phyloP scores from a whole-genome alignment of 2,329 filamentous ascomycete genomes.

The Xylaria sp. region DNA sequence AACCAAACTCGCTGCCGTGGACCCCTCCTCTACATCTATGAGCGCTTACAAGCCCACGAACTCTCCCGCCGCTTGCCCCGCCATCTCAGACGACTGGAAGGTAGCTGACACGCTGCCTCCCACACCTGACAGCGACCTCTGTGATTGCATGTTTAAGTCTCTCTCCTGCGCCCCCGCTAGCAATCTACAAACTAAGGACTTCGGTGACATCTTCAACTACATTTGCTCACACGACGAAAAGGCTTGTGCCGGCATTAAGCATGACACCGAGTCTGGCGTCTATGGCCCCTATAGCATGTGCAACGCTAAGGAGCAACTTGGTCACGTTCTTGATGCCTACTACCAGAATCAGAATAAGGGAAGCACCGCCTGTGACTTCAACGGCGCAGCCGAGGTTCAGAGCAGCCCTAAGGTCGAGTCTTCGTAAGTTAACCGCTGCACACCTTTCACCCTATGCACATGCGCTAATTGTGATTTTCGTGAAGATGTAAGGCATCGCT shows the following conservation, averaged over 20 bases:
- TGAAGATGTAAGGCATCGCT: constrained; percentile 59
- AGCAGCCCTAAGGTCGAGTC: constrained; percentile 40
- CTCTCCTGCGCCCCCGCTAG: constrained; percentile 70
- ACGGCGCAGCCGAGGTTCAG: constrained; percentile 61
- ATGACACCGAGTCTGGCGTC: constrained; percentile 64
- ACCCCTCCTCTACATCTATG: constrained; percentile 68
- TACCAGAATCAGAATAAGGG: constrained; percentile 61
- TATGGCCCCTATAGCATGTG: constrained; percentile 76
- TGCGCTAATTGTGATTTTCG: constrained; percentile 21
- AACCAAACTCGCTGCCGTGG: constrained; percentile 69
- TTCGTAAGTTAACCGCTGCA: constrained; percentile 38
- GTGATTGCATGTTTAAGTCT: constrained; percentile 76
- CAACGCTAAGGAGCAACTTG: constrained; percentile 68
- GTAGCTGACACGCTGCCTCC: constrained; percentile 74
- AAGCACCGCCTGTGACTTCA: constrained; percentile 67
- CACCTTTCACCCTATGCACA: background rate
- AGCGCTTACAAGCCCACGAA: constrained; percentile 72
- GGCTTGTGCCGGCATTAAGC: constrained; percentile 67
- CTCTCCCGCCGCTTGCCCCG: constrained; percentile 72
- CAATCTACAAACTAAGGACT: constrained; percentile 63
- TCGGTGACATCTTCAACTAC: constrained; percentile 58
- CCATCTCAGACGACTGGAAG: constrained; percentile 66
- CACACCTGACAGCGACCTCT: constrained; percentile 75
- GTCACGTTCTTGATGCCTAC: constrained; percentile 70
- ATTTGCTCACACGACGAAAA: constrained; percentile 56